Percentiles rank a stretch among this genome's conserved stretches.
phyloP scores from a whole-genome alignment of 2,329 filamentous ascomycete genomes.

The Cordyceps cicadae region DNA sequence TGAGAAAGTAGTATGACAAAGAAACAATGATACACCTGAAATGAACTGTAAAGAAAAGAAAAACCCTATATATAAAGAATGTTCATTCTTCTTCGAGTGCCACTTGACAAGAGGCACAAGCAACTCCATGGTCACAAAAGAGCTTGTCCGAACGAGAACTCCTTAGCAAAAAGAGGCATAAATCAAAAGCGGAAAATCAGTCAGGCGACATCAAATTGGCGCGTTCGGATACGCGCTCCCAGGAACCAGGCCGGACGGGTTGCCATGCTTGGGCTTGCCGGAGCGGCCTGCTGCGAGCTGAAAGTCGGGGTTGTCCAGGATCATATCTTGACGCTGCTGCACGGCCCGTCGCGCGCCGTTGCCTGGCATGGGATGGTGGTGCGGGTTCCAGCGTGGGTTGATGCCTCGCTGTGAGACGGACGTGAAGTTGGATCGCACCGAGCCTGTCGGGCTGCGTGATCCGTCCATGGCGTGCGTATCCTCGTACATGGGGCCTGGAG shows the following conservation, averaged over 20 bases:
- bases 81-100: not conserved
- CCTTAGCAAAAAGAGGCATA: slow-evolving; percentile 3
- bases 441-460: slow-evolving; percentile 63
- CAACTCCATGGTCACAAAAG: not conserved
- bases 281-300: slow-evolving; percentile 48
- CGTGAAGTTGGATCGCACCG: slow-evolving; percentile 79
- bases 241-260: slow-evolving; percentile 38
- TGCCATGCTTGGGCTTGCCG: slow-evolving; percentile 16
- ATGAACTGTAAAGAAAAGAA: not conserved
- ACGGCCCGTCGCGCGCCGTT: slow-evolving; percentile 34
- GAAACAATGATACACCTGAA: slow-evolving; percentile 1
- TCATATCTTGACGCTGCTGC: slow-evolving; percentile 59
- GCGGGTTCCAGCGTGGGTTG: slow-evolving; percentile 75
- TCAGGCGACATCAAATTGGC: slow-evolving; percentile 17
- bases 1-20: not conserved
- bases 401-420: slow-evolving; percentile 81
- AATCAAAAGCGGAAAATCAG: slow-evolving; percentile 1
- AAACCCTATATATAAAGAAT: slow-evolving; percentile 2
- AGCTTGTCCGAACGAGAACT: not conserved
- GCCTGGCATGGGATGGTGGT: slow-evolving; percentile 35
- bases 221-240: slow-evolving; percentile 43
- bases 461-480: slow-evolving; percentile 48
- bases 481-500: slow-evolving; percentile 46
- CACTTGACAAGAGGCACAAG: not conserved
- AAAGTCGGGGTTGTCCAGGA: slow-evolving; percentile 84